phyloP scores from a whole-genome alignment of 768 basidiomycete genomes.

The Rhizopogon sp. region DNA sequence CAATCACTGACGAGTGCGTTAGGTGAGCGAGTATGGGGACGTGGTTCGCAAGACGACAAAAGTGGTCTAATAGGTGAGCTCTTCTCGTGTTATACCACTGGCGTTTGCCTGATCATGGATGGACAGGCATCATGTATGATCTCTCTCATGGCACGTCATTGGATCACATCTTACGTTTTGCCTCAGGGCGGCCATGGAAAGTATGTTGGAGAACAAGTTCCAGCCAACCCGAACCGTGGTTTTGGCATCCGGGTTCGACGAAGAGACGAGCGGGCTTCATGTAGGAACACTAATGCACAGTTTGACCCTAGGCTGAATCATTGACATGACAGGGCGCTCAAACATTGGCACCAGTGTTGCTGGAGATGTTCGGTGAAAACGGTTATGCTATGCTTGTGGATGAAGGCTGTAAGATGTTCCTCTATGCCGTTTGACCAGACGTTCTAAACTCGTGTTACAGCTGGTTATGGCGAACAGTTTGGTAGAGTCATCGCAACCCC shows the following conservation, averaged over 20 bases:
- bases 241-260: constrained; percentile 71
- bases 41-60: constrained; percentile 55
- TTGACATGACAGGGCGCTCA: constrained; percentile 45
- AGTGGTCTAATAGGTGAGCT: constrained; percentile 48
- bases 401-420: constrained; percentile 62
- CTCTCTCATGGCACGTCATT: not conserved
- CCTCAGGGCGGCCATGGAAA: constrained; percentile 52
- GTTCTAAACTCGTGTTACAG: constrained; percentile 22
- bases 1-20: not conserved
- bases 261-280: constrained; percentile 54
- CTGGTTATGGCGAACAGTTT: constrained; percentile 44
- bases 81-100: not conserved
- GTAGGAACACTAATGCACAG: constrained; percentile 21
- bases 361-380: constrained; percentile 61
- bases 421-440: not conserved
- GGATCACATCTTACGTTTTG: not conserved
- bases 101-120: not conserved
- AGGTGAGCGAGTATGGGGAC: constrained; percentile 43
- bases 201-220: constrained; percentile 57
- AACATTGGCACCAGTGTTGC: constrained; percentile 41
- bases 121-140: constrained; percentile 43
- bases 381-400: constrained; percentile 79
- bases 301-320: not conserved
- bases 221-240: constrained; percentile 59
- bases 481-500: constrained; percentile 57